Base-by-base conservation (phyloP, 2,329 filamentous ascomycete genomes). In the Cladophialophora exuberans region DNA sequence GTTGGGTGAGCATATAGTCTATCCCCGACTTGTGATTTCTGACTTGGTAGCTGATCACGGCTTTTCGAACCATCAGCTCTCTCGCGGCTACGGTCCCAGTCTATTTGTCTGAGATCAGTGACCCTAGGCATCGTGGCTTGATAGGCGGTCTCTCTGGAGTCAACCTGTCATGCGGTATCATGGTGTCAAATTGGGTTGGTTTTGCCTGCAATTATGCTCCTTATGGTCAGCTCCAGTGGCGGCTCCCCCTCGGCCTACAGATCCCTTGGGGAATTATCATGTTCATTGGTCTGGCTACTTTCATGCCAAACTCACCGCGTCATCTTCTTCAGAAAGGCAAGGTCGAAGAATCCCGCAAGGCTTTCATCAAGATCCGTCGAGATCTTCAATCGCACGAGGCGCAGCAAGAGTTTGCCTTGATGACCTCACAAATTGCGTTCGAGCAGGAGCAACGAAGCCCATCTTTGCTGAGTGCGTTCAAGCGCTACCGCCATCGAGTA, bases 371-470 rank as follows among this genome's bases (percentile, higher is more conserved):
- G 54, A 82, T 95, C 30, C 88, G 90, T 69, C 88, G 87, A 57
- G 87, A 94, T 76, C 80, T 86, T 42, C 83, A 87, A 47, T 92
- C 88, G 20, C 82, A 87, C 60, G 90, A 83, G 71, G 85, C 95
- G 73, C 83, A 87, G 73, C 76, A 83, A 58, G 90, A 96, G 74
- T 81, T 95, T 43, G 83, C 86, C 35, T 89, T 95, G 76, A 90
- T 96, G 63, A 80, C 93, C 57, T 90, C 90, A 76, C 96, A 95
- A 79, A 84, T 92, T 74, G 88, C 89, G 74, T 90, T 92, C 70
- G 91, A 96, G 79, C 79, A 78, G 76, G 72, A 79, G 61, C 71
- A 80, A 4, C 80, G 83, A 63, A 70, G 82, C 56, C 79, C 69
- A 13, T 77, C 78, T 1, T 78, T 77, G 52, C 67, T 64, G 42